Evolutionary conservation across 163 green algal species (phyloP).

Genomic region (Volvox carteri): DNA sequence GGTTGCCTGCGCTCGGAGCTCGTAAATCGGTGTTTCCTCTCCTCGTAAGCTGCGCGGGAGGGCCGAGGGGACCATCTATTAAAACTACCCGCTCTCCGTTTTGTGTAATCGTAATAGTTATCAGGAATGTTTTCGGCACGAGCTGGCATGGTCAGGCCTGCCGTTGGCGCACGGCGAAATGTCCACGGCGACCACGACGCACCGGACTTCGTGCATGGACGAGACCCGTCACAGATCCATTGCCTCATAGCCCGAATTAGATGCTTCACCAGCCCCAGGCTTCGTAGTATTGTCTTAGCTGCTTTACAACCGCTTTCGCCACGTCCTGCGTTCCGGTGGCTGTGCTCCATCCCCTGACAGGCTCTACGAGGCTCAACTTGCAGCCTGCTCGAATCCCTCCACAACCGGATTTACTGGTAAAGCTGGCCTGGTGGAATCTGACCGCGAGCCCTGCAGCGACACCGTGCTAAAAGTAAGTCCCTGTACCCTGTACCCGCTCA

Average conservation of each 20-base stretch:
- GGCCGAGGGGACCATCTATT: neutral
- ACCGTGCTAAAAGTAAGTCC: neutral
- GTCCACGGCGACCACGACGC: too few species aligned
- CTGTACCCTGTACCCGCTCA: too few species aligned
- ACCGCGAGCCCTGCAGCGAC: neutral
- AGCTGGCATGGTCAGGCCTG: too few species aligned
- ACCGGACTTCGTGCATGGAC: too few species aligned
- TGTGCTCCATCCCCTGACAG: neutral
- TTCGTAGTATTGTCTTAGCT: too few species aligned
- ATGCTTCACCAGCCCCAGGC: too few species aligned
- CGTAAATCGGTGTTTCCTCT: constrained; percentile 23
- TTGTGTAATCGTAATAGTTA: neutral
- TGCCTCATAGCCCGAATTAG: too few species aligned
- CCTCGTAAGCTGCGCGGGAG: constrained; percentile 19
- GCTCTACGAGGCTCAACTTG: neutral
- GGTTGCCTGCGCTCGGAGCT: constrained; percentile 25
- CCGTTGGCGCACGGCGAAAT: too few species aligned
- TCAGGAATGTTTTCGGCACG: neutral
- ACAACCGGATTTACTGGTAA: neutral
- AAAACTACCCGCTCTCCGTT: too few species aligned
- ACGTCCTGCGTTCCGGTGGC: too few species aligned
- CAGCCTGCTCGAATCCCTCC: neutral
- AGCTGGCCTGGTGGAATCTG: neutral
- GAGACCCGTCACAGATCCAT: too few species aligned
- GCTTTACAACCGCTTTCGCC: too few species aligned